These are phyloP conservation scores for Calonectria hawksworthii DNA, from an alignment of 2,329 filamentous ascomycete genomes.

Conservation along the genomic window DNA sequence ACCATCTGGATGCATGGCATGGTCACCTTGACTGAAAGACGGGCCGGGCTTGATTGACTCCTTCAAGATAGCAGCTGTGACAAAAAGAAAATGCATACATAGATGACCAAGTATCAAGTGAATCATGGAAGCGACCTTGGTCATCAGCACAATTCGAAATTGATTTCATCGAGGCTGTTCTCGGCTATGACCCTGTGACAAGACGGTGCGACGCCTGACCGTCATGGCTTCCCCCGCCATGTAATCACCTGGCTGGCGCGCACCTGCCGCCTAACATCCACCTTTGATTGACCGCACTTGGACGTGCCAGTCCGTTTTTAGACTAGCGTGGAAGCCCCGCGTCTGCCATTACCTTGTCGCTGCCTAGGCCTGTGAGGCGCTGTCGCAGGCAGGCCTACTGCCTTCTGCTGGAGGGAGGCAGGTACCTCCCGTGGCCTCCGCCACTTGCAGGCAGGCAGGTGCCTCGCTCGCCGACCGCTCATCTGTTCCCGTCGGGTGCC, in stretches of 20 bases:
- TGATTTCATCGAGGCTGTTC: neutral
- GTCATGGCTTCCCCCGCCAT: slow-evolving; percentile 40
- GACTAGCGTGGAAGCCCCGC: slow-evolving; percentile 44
- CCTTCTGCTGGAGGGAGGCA: slow-evolving; percentile 12
- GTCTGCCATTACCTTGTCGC: slow-evolving; percentile 38
- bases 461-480: slow-evolving; percentile 45
- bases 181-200: slow-evolving; percentile 36
- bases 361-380: slow-evolving; percentile 41
- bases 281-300: slow-evolving; percentile 45
- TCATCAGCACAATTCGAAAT: neutral
- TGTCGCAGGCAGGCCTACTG: slow-evolving; percentile 20
- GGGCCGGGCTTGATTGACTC: neutral
- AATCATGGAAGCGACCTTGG: neutral
- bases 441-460: slow-evolving; percentile 32
- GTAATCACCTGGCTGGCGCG: slow-evolving; percentile 40
- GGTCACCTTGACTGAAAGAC: neutral
- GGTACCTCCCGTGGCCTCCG: slow-evolving; percentile 36
- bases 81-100: neutral
- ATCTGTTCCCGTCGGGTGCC: slow-evolving; percentile 41
- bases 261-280: slow-evolving; percentile 29
- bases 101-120: neutral
- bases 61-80: neutral
- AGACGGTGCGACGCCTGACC: slow-evolving; percentile 45
- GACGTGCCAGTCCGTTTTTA: slow-evolving; percentile 23
- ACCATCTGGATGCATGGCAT: neutral